Percentiles rank a stretch among this genome's conserved stretches.
These are phyloP conservation scores for Aphanoascus verrucosus DNA, from an alignment of 2,329 filamentous ascomycete species.

Conservation along the genomic window DNA sequence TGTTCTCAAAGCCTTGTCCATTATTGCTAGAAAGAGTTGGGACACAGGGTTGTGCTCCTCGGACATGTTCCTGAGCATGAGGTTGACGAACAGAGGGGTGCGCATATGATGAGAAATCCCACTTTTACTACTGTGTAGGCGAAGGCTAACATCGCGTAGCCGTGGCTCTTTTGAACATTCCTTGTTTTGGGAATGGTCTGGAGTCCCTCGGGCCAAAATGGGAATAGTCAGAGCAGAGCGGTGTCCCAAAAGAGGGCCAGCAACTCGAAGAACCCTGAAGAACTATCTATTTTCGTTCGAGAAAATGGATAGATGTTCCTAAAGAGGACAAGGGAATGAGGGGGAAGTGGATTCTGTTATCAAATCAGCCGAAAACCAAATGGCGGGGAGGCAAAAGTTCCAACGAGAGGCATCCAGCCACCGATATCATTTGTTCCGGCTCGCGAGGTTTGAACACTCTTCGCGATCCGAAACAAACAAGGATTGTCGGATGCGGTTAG, in stretches of 20 bases:
- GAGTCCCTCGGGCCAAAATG: background rate
- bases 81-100: no score
- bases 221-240: background rate
- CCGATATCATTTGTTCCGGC: background rate
- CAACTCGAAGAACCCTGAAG: background rate
- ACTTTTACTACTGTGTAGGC: no score
- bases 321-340: background rate
- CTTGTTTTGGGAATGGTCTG: background rate
- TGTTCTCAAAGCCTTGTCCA: no score
- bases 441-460: background rate
- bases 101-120: no score
- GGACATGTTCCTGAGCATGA: no score
- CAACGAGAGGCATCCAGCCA: background rate
- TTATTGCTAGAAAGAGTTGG: no score
- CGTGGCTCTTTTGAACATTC: background rate
- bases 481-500: background rate
- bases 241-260: background rate
- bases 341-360: background rate
- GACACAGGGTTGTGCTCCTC: no score
- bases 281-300: background rate
- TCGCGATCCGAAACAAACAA: conserved; percentile 2
- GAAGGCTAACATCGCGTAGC: background rate
- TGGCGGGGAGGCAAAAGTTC: background rate
- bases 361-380: background rate
- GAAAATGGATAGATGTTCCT: background rate